Evolutionary conservation across 495 filamentous ascomycete species (phyloP).

Genomic region (Cercophora scortea): DNA sequence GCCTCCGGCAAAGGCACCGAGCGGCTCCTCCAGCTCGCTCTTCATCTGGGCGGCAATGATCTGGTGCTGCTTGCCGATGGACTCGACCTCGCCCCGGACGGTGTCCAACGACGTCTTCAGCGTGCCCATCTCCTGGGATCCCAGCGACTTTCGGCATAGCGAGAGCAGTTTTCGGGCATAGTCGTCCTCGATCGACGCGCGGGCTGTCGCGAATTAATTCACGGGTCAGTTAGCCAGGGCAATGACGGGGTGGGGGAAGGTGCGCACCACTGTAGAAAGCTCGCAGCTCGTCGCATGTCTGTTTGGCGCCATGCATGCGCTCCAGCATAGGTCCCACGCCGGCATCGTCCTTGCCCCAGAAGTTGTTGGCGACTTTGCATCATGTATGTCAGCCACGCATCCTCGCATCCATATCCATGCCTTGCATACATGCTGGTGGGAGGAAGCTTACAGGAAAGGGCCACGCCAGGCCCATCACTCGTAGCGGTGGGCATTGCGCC

Average conservation of each 20-base stretch:
- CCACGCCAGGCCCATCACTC: constrained; percentile 34
- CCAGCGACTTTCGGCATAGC: constrained; percentile 80
- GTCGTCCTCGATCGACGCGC: constrained; percentile 92
- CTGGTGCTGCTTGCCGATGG: constrained; percentile 88
- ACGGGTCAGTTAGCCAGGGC: constrained; percentile 1
- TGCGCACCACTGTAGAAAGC: constrained; percentile 76
- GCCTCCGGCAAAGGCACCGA: constrained; percentile 83
- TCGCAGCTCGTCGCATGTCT: constrained; percentile 90
- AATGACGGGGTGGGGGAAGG: not conserved
- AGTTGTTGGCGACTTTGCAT: constrained; percentile 89
- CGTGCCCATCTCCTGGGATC: constrained; percentile 80
- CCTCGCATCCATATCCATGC: not conserved
- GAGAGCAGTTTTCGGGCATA: constrained; percentile 87
- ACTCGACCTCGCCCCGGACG: constrained; percentile 84
- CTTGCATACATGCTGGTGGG: not conserved
- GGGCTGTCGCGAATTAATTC: constrained; percentile 45
- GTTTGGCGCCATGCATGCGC: constrained; percentile 93
- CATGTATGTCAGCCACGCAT: not conserved
- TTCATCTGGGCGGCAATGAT: constrained; percentile 91
- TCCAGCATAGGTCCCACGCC: constrained; percentile 87
- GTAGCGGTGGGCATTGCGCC: constrained; percentile 24
- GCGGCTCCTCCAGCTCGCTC: constrained; percentile 89
- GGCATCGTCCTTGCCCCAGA: constrained; percentile 99
- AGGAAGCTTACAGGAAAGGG: constrained; percentile 34
- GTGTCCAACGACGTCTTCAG: constrained; percentile 77